These are phyloP conservation scores for Triticum urartu DNA, from an alignment of 176 grass and related monocot species.

Conservation along the genomic window DNA sequence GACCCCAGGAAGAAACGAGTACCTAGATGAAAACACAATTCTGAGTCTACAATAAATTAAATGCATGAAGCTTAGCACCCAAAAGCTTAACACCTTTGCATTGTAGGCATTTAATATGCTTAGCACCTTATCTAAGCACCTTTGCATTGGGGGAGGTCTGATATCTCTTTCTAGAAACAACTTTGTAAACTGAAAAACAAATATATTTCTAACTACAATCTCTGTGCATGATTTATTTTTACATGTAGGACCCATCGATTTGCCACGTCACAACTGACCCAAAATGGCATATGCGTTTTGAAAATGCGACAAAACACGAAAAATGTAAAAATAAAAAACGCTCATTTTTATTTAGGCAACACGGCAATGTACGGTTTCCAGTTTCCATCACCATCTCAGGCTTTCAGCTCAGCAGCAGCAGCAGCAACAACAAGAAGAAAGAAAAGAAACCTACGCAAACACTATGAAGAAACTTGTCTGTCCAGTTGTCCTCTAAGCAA, in stretches of 20 bases:
- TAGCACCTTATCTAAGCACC: no score
- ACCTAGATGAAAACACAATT: no score
- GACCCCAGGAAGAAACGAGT: no score
- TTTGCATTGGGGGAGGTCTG: no score
- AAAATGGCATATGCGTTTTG: neutral
- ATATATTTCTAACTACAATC: neutral
- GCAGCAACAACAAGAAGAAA: neutral
- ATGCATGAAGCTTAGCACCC: no score
- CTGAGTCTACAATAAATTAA: no score
- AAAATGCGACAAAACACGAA: neutral
- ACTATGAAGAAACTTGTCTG: conserved; percentile 1
- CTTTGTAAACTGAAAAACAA: no score
- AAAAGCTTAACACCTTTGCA: no score
- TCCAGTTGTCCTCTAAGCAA: neutral
- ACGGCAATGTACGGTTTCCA: neutral
- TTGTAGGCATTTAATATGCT: no score
- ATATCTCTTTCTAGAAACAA: no score
- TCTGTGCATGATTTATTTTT: neutral
- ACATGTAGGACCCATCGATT: neutral
- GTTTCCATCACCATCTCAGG: neutral
- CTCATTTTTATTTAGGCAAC: conserved; percentile 38
- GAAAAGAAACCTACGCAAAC: conserved; percentile 9
- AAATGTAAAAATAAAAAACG: neutral
- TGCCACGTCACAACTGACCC: no score
- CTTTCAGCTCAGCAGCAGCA: neutral